phyloP scores from a whole-genome alignment of 495 filamentous ascomycete genomes.

The Aspergillus funiculosus region DNA sequence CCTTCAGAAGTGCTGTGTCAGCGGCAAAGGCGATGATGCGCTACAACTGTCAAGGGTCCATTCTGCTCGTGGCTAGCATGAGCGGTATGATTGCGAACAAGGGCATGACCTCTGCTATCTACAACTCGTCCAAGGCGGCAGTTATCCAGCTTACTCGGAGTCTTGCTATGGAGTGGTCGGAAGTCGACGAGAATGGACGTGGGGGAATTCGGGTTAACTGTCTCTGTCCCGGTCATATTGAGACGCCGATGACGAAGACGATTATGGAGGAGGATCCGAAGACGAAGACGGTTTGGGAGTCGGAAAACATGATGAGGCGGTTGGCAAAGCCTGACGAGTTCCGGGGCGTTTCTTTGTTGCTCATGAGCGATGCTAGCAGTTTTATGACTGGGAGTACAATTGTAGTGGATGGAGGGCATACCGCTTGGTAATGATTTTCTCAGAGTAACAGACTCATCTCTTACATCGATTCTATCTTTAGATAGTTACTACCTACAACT shows the following conservation, averaged over 20 bases:
- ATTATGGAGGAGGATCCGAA: constrained; percentile 52
- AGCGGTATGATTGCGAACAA: constrained; percentile 66
- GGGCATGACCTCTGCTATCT: constrained; percentile 50
- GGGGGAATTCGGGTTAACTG: constrained; percentile 29
- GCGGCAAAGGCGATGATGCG: constrained; percentile 58
- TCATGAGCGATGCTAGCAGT: constrained; percentile 51
- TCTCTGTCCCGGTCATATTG: constrained; percentile 50
- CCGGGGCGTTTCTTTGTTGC: constrained; percentile 47
- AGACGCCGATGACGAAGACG: constrained; percentile 55
- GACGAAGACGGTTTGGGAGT: constrained; percentile 47
- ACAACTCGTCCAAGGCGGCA: constrained; percentile 59
- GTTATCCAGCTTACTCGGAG: constrained; percentile 56
- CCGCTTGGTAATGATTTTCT: constrained; percentile 33
- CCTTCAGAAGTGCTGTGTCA: constrained; percentile 61
- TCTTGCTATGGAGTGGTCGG: constrained; percentile 56
- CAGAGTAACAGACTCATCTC: too few species aligned
- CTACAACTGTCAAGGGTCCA: constrained; percentile 42
- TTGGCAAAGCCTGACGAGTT: constrained; percentile 53
- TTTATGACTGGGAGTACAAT: constrained; percentile 56
- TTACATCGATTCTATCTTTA: too few species aligned
- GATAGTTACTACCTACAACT: too few species aligned
- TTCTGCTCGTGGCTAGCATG: constrained; percentile 69
- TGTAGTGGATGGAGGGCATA: constrained; percentile 51
- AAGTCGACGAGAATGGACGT: constrained; percentile 19
- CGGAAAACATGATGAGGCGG: constrained; percentile 55